Percentiles rank a stretch among this genome's conserved stretches.
Evolutionary conservation across 2,329 filamentous ascomycete species (phyloP).

Genomic region (Calonectria henricotiae): DNA sequence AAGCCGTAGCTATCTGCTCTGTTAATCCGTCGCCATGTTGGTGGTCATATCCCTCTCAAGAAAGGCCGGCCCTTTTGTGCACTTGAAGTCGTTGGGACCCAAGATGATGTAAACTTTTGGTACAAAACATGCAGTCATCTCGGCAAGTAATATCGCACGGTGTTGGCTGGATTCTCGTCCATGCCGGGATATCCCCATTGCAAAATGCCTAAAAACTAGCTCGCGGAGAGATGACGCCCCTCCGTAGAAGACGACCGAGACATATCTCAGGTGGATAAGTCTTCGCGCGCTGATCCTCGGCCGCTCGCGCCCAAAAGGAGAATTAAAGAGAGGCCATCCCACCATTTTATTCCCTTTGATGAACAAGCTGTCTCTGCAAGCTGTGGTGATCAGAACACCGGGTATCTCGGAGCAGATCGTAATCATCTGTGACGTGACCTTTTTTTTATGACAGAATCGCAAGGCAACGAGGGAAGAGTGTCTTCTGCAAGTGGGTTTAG

Average conservation of each 20-base stretch:
- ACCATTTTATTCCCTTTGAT: background rate
- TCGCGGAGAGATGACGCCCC: background rate
- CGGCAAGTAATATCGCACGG: background rate
- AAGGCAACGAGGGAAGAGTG: background rate
- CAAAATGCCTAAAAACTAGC: background rate
- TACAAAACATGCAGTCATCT: background rate
- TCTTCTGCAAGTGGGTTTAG: background rate
- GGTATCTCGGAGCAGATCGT: background rate
- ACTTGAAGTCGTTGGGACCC: background rate
- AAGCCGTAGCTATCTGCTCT: constrained; percentile 49
- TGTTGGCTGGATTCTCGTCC: background rate
- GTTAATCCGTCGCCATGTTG: constrained; percentile 46
- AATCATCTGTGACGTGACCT: background rate
- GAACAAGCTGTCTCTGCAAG: background rate
- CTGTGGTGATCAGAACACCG: background rate
- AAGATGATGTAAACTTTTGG: background rate
- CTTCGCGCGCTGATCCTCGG: background rate
- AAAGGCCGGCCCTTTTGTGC: background rate
- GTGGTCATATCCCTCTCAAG: constrained; percentile 25
- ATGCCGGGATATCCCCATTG: background rate
- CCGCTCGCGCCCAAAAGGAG: background rate
- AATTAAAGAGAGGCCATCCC: background rate
- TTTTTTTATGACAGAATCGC: background rate
- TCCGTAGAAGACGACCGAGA: background rate
- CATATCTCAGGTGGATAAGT: background rate